These are phyloP conservation scores for Thalassiosira delicatula DNA, from an alignment of 352 stramenopile genomes.

Conservation along the genomic window DNA sequence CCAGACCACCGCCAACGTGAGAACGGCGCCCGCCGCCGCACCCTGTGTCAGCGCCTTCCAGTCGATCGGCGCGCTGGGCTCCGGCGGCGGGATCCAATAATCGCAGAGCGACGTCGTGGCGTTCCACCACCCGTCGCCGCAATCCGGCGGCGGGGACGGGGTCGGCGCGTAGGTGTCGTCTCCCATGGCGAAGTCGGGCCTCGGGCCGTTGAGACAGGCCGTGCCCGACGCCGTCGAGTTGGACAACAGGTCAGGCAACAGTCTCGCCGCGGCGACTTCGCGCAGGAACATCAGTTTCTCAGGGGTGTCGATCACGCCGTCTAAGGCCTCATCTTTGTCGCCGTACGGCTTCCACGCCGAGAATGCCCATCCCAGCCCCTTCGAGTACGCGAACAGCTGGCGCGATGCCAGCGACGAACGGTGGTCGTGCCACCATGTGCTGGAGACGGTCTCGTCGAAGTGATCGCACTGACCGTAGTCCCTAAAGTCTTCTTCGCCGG, in stretches of 20 bases:
- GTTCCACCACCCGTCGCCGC: slow-evolving; percentile 81
- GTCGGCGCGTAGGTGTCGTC: slow-evolving; percentile 73
- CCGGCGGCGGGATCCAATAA: slow-evolving; percentile 68
- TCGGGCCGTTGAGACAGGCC: slow-evolving; percentile 73
- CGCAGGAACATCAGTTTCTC: slow-evolving; percentile 70
- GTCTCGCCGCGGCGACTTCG: slow-evolving; percentile 69
- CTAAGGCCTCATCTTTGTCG: slow-evolving; percentile 21
- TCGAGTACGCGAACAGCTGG: slow-evolving; percentile 72
- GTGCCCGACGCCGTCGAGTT: slow-evolving; percentile 4
- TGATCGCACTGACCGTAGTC: slow-evolving; percentile 79
- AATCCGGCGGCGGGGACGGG: slow-evolving; percentile 67
- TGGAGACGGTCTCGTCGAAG: slow-evolving; percentile 73
- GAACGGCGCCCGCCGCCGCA: slow-evolving; percentile 26
- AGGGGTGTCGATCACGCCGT: slow-evolving; percentile 58
- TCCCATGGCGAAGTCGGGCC: slow-evolving; percentile 73
- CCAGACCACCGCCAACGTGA: slow-evolving; percentile 41
- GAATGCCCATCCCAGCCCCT: slow-evolving; percentile 73
- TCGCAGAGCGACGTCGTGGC: slow-evolving; percentile 59
- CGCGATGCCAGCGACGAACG: slow-evolving; percentile 64
- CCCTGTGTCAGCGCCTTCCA: neutral
- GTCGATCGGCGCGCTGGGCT: slow-evolving; percentile 7
- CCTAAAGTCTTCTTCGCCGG: slow-evolving; percentile 51
- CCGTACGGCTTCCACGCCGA: slow-evolving; percentile 74
- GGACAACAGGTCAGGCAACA: slow-evolving; percentile 53
- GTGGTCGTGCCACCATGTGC: slow-evolving; percentile 72